phyloP scores from a whole-genome alignment of 2,329 filamentous ascomycete species.

The Drechslera avenae region DNA sequence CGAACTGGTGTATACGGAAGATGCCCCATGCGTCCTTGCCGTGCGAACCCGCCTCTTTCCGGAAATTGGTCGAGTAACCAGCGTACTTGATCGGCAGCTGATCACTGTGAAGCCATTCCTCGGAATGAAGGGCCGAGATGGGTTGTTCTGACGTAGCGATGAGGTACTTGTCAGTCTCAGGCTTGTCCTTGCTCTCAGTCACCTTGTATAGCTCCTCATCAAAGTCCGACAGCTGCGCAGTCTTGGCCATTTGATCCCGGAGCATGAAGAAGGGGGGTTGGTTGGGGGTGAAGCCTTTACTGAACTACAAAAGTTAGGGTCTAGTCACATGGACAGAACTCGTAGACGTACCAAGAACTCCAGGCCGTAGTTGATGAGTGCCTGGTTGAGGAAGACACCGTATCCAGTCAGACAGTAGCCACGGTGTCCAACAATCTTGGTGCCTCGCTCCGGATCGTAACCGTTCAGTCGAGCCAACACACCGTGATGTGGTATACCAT shows the following conservation, averaged over 20 bases:
- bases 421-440: constrained; percentile 89
- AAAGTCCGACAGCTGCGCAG: constrained; percentile 94
- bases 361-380: constrained; percentile 86
- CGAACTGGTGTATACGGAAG: constrained; percentile 97
- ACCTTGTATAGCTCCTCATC: constrained; percentile 99
- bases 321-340: not conserved
- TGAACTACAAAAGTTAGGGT: constrained; percentile 47
- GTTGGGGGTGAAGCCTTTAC: constrained; percentile 79
- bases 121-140: constrained; percentile 87
- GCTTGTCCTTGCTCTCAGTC: constrained; percentile 76
- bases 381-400: constrained; percentile 89
- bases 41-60: constrained; percentile 91
- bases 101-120: constrained; percentile 84
- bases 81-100: constrained; percentile 85
- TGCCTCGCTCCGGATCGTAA: constrained; percentile 81
- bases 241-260: constrained; percentile 96
- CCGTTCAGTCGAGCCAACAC: constrained; percentile 86
- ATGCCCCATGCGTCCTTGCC: constrained; percentile 96
- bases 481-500: constrained; percentile 89
- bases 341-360: constrained; percentile 4
- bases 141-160: constrained; percentile 93
- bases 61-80: constrained; percentile 93
- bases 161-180: constrained; percentile 75
- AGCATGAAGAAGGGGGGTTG: constrained; percentile 73
- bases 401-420: constrained; percentile 92